Base-by-base conservation (phyloP, 2,329 filamentous ascomycete genomes). In the Botrytis pseudocinerea region DNA sequence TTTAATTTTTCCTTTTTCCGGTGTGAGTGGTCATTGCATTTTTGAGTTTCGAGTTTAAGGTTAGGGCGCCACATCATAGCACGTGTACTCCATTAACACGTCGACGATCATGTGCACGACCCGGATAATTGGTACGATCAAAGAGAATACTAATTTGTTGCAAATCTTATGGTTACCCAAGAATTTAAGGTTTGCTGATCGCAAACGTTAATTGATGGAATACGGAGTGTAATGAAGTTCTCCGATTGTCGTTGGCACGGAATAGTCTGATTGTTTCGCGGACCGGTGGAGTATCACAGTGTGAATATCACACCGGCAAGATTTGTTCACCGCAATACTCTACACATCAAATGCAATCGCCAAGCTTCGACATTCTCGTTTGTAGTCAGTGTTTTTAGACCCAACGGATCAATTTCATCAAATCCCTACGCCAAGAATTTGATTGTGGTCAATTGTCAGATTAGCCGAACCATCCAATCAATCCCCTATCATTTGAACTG, bases 131-230 rank as follows among this genome's bases (percentile, higher is more conserved):
- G 25, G 35, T 42, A 40, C 8, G 28, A 10, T 28, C 14, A 14
- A 35, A 57, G 46, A 8, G 22, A 14, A 22, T 10, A 22, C 28
- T 1, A 7, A 28, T 54, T 57, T 68, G 64, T 68, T 68, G 64
- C 64, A 68, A 40, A 54, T 57, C 64, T 16, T 48, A 57, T 38
- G 51, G 64, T 68, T 68, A 68, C 64, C 64, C 48, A 68, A 68
- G 64, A 68, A 68, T 68, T 40, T 68, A 40, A 68, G 35, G 46
- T 57, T 68, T 57, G 35, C 35, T n/a, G 10, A 68, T 68, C 48
- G 35, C 60, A 62, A 42, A 28, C 25, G 16, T 44, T 63, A n/a
- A 63, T 63, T 57, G 38, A 28, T 12, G 16, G 35, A 35, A 46
- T 32, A n/a, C n/a, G 32, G 25, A n/a, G 25, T 22, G 9, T 42